Conservation (phyloP, 1,284 basidiomycete genomes). For the Ustilago curta region DNA sequence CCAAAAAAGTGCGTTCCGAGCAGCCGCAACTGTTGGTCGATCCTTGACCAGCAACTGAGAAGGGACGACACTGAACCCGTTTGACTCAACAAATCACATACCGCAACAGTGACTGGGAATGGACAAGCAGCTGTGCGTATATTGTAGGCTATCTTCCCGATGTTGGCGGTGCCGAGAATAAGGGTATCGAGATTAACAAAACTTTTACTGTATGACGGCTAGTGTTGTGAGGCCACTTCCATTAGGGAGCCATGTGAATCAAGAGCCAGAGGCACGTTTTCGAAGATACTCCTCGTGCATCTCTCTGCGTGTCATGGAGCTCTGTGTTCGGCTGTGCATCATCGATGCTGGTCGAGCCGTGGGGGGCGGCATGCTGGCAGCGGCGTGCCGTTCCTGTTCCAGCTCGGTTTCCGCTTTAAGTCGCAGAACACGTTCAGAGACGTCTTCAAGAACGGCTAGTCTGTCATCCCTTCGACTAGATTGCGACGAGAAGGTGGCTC, state of each 20-base stretch:
- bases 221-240: neutral
- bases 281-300: conserved; percentile 42
- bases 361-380: conserved; percentile 36
- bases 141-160: neutral
- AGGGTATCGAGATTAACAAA: conserved; percentile 1
- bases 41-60: neutral
- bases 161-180: neutral
- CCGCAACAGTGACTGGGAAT: neutral
- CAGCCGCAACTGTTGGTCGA: neutral
- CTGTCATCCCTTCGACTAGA: conserved; percentile 18
- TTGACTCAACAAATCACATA: neutral
- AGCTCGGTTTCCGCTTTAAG: conserved; percentile 34
- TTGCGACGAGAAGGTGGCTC: neutral
- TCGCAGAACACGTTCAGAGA: conserved; percentile 26
- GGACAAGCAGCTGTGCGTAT: neutral
- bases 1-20: neutral
- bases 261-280: conserved; percentile 13
- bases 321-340: conserved; percentile 12
- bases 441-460: conserved; percentile 40
- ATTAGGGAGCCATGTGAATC: neutral
- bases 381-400: conserved; percentile 17
- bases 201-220: neutral
- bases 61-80: neutral
- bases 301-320: conserved; percentile 25
- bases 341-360: conserved; percentile 4